phyloP scores from a whole-genome alignment of 2,329 filamentous ascomycete genomes.

The Trichoderma arundinaceum region DNA sequence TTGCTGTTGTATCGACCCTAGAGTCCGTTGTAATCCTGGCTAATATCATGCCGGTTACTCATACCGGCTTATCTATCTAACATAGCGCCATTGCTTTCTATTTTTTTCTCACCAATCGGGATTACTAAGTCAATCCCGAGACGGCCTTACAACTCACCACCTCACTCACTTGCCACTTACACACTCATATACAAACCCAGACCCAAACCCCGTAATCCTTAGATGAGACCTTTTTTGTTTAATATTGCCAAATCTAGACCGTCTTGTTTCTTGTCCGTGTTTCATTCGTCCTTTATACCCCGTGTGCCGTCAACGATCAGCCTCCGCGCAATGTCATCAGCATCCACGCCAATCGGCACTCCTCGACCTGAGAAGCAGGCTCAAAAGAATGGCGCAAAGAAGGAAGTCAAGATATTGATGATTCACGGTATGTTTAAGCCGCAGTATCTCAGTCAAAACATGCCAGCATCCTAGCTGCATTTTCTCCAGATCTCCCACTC shows the following conservation, averaged over 20 bases:
- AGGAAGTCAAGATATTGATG: conserved; percentile 73
- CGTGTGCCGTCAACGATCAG: conserved; percentile 13
- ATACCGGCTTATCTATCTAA: conserved; percentile 6
- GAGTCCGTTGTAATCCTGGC: neutral
- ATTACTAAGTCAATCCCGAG: conserved; percentile 24
- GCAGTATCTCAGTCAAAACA: too few species aligned
- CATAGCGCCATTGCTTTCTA: neutral
- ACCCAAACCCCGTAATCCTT: neutral
- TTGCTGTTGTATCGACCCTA: too few species aligned
- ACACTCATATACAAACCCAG: conserved; percentile 1
- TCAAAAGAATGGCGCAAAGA: conserved; percentile 49
- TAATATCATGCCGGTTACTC: neutral
- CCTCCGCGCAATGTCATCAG: conserved; percentile 40
- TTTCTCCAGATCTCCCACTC: neutral
- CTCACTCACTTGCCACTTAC: neutral
- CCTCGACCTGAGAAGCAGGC: conserved; percentile 38
- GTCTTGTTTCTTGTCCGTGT: conserved; percentile 30
- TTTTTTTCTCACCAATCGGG: conserved; percentile 12
- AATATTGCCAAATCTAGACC: neutral
- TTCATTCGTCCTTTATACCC: conserved; percentile 31
- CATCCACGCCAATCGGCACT: conserved; percentile 34
- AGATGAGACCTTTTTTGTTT: conserved; percentile 6
- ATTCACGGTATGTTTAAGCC: conserved; percentile 64
- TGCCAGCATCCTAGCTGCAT: neutral
- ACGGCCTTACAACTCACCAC: neutral